Base-by-base conservation (phyloP, 768 basidiomycete species). In the Inosperma sp. region DNA sequence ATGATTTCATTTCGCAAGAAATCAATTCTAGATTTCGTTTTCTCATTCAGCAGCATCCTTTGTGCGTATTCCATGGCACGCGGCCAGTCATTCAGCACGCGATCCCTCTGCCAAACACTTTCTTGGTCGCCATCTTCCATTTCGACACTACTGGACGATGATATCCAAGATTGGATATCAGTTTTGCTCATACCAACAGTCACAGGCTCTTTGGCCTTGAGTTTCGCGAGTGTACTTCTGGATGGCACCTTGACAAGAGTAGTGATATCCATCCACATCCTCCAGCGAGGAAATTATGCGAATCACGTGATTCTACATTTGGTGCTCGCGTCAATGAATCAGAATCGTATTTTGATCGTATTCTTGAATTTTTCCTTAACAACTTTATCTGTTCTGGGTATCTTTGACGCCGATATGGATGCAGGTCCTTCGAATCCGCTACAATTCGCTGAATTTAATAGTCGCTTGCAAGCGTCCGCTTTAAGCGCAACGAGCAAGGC, bases 131-230 rank as follows among this genome's bases (percentile, higher is more conserved):
- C 68, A 29, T 71, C 70, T 34, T 56, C 59, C 13, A 56, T 71
- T 42, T 65, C 65, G 29, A 61, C 62, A 23, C 54, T 57, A 21
- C 44, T 55, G 21, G 81, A 72, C n/a, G 74, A 72, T 30, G 77
- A 74, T 48, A 83, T 70, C 84, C 85, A 88, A 25, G 79, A 78
- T 59, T 78, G 72, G 59, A 86, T 83, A 59, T 81, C 81, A 39
- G 77, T 68, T 62, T 72, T 75, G 62, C 68, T 72, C 69, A 76
- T 72, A 42, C 57, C 52, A 25, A 62, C 65, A 41, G 59, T 53
- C 50, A 61, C 61, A 58, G 64, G 66, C 64, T 79, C 76, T 59
- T 72, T 75, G 55, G 72, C 65, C 63, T 73, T 77, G 62, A 81
- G 75, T 65, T 74, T 79, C 48, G 75, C 65, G 40, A 80, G 69